phyloP scores from a whole-genome alignment of 371 early-diverging fungal genomes.

The Basidiobolus meristosporus region DNA sequence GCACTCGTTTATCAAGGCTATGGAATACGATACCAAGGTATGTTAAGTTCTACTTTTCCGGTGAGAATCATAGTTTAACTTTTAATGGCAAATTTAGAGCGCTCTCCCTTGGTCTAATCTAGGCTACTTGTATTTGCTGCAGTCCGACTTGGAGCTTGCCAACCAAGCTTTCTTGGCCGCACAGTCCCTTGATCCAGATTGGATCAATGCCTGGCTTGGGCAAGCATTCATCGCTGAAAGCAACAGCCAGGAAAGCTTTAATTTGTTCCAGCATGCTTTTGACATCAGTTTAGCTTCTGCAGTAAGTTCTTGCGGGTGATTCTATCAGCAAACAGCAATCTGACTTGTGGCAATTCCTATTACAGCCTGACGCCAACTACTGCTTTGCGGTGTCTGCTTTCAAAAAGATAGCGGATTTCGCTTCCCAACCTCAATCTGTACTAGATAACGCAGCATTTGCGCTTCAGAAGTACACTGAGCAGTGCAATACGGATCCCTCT shows the following conservation, averaged over 20 bases:
- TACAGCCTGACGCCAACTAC: neutral
- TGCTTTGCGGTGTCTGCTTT: conserved; percentile 20
- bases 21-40: conserved; percentile 47
- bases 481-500: conserved; percentile 27
- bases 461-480: conserved; percentile 51
- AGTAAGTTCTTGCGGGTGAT: conserved; percentile 10
- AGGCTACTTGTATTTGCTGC: conserved; percentile 58
- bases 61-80: neutral
- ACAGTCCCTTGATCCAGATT: conserved; percentile 64
- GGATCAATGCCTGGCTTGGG: conserved; percentile 65
- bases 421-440: neutral
- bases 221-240: conserved; percentile 55
- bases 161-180: conserved; percentile 53
- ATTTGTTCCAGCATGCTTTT: conserved; percentile 57
- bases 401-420: conserved; percentile 20
- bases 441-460: no score
- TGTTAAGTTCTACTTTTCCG: neutral
- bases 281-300: conserved; percentile 31
- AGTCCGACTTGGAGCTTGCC: conserved; percentile 61
- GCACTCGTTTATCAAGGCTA: conserved; percentile 65
- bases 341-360: neutral
- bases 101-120: conserved; percentile 66
- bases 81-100: conserved; percentile 11
- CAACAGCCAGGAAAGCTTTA: conserved; percentile 25
- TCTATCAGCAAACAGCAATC: neutral